Evolutionary conservation across 2,329 filamentous ascomycete species (phyloP).

Genomic region (Coniochaeta sp.): DNA sequence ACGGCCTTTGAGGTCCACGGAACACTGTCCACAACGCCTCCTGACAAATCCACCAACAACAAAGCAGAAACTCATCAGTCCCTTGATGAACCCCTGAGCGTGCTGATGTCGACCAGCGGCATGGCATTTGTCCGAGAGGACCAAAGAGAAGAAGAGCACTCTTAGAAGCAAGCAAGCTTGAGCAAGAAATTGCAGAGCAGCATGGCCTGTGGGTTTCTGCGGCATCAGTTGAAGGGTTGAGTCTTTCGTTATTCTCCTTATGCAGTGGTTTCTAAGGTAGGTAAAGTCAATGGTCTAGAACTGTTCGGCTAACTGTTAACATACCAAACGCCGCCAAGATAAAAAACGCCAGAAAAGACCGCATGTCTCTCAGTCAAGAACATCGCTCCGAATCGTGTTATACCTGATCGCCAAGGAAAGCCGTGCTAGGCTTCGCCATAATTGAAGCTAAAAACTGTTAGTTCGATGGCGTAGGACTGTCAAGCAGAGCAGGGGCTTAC

Average conservation of each 20-base stretch:
- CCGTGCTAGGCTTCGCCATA: slow-evolving; percentile 30
- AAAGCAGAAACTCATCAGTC: no score
- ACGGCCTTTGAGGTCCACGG: not conserved
- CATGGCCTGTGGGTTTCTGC: not conserved
- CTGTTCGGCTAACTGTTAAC: not conserved
- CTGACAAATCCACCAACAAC: no score
- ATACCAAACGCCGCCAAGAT: not conserved
- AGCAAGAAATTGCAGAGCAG: not conserved
- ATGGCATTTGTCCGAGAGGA: not conserved
- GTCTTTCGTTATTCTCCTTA: not conserved
- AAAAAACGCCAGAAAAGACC: slow-evolving; percentile 4
- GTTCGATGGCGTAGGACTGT: not conserved
- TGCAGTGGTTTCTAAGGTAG: not conserved
- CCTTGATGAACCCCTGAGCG: not conserved
- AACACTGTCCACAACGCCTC: no score
- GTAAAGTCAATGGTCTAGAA: not conserved
- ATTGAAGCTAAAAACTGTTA: slow-evolving; percentile 23
- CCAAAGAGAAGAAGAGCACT: not conserved
- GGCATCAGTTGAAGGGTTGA: not conserved
- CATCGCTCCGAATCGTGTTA: not conserved
- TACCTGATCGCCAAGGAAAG: not conserved
- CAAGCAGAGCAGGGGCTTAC: slow-evolving; percentile 24
- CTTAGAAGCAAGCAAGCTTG: not conserved
- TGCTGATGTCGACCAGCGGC: not conserved
- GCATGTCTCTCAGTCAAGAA: not conserved